phyloP scores from a whole-genome alignment of 106 monocot genomes.

The Dactylorhiza incarnata region DNA sequence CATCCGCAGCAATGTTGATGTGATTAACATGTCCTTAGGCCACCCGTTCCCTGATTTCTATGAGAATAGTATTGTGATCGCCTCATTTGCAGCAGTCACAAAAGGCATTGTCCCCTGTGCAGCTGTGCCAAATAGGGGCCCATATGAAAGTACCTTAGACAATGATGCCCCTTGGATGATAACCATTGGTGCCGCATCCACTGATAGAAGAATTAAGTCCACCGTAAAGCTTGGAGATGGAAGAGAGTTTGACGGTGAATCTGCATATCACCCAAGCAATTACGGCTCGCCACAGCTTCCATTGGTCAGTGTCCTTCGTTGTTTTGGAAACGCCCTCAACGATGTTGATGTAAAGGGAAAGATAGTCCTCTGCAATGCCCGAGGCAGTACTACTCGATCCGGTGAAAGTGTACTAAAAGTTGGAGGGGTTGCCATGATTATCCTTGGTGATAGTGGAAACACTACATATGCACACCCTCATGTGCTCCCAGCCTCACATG shows the following conservation, averaged over 20 bases:
- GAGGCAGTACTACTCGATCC: background rate
- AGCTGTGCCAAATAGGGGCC: conserved; percentile 41
- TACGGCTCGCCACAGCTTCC: background rate
- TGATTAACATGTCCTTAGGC: conserved; percentile 27
- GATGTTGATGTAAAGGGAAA: background rate
- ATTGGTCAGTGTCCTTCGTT: background rate
- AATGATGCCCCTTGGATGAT: conserved; percentile 63
- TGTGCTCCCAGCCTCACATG: conserved; percentile 22
- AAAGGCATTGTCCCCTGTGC: conserved; percentile 28
- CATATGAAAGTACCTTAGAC: background rate
- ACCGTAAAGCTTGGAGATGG: conserved; percentile 28
- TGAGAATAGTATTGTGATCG: conserved; percentile 19
- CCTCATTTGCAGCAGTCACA: conserved; percentile 26
- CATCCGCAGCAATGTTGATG: conserved; percentile 31
- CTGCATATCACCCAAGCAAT: conserved; percentile 6
- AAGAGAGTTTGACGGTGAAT: conserved; percentile 19
- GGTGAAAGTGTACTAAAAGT: conserved; percentile 6
- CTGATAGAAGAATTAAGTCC: conserved; percentile 23
- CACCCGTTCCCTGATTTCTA: background rate
- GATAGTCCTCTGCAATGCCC: background rate
- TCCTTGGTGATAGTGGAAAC: background rate
- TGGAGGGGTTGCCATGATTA: conserved; percentile 22
- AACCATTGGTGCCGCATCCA: conserved; percentile 49
- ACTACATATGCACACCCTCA: conserved; percentile 7
- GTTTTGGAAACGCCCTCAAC: background rate